Base-by-base conservation (phyloP, 2,329 filamentous ascomycete species). In the Golovinomyces cichoracearum region DNA sequence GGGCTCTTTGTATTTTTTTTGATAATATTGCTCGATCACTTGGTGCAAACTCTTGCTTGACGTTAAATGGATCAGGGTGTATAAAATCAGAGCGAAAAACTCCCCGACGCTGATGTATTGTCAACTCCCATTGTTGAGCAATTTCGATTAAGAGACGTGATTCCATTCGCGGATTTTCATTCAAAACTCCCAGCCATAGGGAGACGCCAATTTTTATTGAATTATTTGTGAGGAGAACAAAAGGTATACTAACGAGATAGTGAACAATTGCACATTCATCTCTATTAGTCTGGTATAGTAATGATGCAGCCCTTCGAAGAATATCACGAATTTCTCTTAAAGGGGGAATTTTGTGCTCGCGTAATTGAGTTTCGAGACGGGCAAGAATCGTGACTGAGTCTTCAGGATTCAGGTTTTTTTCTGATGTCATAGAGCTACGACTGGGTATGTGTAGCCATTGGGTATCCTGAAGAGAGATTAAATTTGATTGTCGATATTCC, bases 121-220 rank as follows among this genome's bases (percentile, higher is more conserved):
- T 90, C 50, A 72, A 69, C 62, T 95, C 88, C 83, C 88, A 98
- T 53, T 88, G 82, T 59, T 90, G 80, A 9, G 81, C 80, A 56
- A 95, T 83, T 60, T 93, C 84, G 48, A 77, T 78, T 27, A 98
- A 65, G 49, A 99, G 76, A 52, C 85, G 78, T 7, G 88, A 74
- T 62, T 93, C 85, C 63, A 94, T 78, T 49, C 74, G 73, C 2
- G 86, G 83, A 58, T 93, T 95, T 62, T 98, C 90, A 57, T 95
- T 90, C 58, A 95, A 92, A 13, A 95, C 83, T 23, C 90, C 90
- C 52, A 94, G 76, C 90, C 90, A 99, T 5, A 98, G 68, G 3
- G 90, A 94, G 31, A 94, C 81, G 5, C 90, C 92, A 47, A 95
- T 74, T 60, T 93, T 93, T 61, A 98, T 90, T 1, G 86, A 90